Evolutionary conservation across 805 yeast species (phyloP).

Genomic region (Phaffomyces antillensis): DNA sequence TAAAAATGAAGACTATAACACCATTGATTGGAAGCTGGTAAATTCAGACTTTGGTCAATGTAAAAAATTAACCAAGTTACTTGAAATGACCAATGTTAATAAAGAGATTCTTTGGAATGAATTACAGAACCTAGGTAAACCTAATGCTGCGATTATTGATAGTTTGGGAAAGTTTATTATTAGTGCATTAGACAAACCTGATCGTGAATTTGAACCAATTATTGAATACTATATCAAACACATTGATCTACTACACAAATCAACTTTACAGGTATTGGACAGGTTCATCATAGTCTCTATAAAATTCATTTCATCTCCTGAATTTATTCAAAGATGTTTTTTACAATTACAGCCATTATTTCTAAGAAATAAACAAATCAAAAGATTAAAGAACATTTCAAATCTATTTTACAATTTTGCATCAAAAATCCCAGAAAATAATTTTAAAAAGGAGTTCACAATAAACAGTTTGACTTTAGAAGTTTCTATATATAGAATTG

Average conservation of each 20-base stretch:
- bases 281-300: slow-evolving; percentile 5
- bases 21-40: slow-evolving; percentile 15
- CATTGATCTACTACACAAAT: neutral
- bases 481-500: slow-evolving; percentile 12
- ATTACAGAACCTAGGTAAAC: slow-evolving; percentile 8
- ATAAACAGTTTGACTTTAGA: slow-evolving; percentile 23
- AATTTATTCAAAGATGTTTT: slow-evolving; percentile 11
- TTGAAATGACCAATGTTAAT: slow-evolving; percentile 11
- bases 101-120: slow-evolving; percentile 12
- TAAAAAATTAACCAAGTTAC: slow-evolving; percentile 6
- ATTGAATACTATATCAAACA: slow-evolving; percentile 5
- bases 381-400: slow-evolving; percentile 39
- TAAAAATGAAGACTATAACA: neutral
- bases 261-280: slow-evolving; percentile 4
- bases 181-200: neutral
- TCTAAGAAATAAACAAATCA: slow-evolving; percentile 21
- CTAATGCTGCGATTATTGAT: slow-evolving; percentile 11
- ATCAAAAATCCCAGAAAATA: slow-evolving; percentile 5
- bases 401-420: slow-evolving; percentile 37
- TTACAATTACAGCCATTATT: slow-evolving; percentile 18
- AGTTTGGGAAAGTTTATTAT: slow-evolving; percentile 10
- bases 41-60: slow-evolving; percentile 7
- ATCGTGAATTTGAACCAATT: slow-evolving; percentile 1
- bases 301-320: slow-evolving; percentile 2
- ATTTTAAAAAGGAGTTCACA: neutral